phyloP scores from a whole-genome alignment of 345 rosid genomes.

The Citrus reticulata region DNA sequence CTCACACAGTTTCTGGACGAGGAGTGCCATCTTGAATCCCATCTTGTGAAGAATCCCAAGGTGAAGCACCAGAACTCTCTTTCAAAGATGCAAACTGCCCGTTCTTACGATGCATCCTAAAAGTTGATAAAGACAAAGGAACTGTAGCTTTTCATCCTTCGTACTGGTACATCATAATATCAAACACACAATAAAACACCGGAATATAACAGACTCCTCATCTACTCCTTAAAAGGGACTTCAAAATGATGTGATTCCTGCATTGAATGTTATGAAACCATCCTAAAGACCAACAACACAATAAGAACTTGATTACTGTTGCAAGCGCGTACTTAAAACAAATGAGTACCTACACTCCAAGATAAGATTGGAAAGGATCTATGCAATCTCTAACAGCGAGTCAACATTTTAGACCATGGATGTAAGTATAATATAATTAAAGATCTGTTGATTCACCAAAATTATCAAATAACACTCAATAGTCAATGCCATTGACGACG shows the following conservation, averaged over 20 bases:
- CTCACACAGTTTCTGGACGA: constrained; percentile 58
- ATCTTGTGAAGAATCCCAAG: constrained; percentile 52
- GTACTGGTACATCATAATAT: not conserved
- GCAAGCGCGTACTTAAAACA: not conserved
- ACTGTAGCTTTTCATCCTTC: not conserved
- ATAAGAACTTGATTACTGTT: not conserved
- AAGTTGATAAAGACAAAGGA: constrained; percentile 19
- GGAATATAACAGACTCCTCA: not conserved
- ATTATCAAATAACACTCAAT: not conserved
- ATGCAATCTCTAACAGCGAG: not conserved
- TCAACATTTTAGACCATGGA: not conserved
- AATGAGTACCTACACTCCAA: not conserved
- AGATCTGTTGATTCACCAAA: not conserved
- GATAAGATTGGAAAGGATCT: not conserved
- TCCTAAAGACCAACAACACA: not conserved
- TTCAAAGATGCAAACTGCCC: constrained; percentile 72
- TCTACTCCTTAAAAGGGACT: not conserved
- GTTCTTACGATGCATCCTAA: constrained; percentile 71
- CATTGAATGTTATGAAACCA: not conserved
- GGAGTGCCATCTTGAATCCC: constrained; percentile 42
- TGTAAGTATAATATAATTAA: not conserved
- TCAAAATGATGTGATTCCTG: not conserved
- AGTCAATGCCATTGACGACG: not conserved
- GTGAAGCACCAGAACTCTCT: constrained; percentile 44
- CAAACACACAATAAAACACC: not conserved